Evolutionary conservation across 2,329 filamentous ascomycete species (phyloP).

Genomic region (Intubia oerlemansii): DNA sequence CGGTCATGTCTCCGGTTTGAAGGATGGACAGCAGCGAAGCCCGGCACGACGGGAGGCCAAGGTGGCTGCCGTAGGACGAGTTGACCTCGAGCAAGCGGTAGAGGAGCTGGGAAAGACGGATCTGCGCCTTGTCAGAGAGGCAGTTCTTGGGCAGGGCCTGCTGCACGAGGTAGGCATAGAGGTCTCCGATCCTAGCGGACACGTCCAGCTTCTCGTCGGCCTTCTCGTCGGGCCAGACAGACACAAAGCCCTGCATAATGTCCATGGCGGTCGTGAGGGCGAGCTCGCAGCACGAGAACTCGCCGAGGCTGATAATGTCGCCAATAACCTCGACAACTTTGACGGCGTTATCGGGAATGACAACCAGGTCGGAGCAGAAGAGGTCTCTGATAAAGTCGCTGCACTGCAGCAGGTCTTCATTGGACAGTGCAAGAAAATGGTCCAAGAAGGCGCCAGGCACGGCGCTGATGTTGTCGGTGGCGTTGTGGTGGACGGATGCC

Average conservation of each 20-base stretch:
- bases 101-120: slow-evolving; percentile 45
- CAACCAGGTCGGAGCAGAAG: slow-evolving; percentile 29
- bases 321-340: slow-evolving; percentile 29
- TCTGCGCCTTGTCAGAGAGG: slow-evolving; percentile 48
- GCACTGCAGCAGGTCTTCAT: slow-evolving; percentile 32
- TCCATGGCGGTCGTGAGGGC: slow-evolving; percentile 46
- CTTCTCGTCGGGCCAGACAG: slow-evolving; percentile 38
- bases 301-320: slow-evolving; percentile 28
- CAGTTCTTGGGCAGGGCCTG: slow-evolving; percentile 43
- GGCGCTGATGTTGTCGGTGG: slow-evolving; percentile 21
- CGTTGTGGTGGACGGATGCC: slow-evolving; percentile 19
- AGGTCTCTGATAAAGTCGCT: slow-evolving; percentile 27
- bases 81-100: slow-evolving; percentile 46
- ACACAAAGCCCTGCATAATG: slow-evolving; percentile 40
- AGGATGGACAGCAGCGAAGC: slow-evolving; percentile 60
- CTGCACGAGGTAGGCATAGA: slow-evolving; percentile 62
- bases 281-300: slow-evolving; percentile 54
- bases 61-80: slow-evolving; percentile 41
- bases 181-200: slow-evolving; percentile 43
- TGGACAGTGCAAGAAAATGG: slow-evolving; percentile 23
- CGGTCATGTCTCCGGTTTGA: slow-evolving; percentile 38
- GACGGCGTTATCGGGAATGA: slow-evolving; percentile 23
- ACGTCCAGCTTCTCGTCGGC: slow-evolving; percentile 37
- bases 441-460: slow-evolving; percentile 29
- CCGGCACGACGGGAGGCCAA: slow-evolving; percentile 35